These are phyloP conservation scores for Lithospermum erythrorhizon DNA, from an alignment of 257 asterid genomes.

Conservation along the genomic window DNA sequence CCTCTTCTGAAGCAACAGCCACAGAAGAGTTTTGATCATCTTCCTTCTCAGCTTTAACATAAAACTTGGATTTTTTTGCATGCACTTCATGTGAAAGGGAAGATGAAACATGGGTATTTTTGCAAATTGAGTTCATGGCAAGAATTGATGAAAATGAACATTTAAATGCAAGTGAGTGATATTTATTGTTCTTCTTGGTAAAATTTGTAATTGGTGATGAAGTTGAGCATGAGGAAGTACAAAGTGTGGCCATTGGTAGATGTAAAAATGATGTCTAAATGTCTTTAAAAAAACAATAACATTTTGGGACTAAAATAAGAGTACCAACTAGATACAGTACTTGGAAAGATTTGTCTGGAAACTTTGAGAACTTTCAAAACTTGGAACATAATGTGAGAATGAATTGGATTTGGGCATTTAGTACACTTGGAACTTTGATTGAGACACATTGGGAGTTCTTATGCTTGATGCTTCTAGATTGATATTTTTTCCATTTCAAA, in stretches of 20 bases:
- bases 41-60: slow-evolving; percentile 39
- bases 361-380: slow-evolving; percentile 38
- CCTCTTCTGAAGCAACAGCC: slow-evolving; percentile 43
- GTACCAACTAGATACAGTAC: not conserved
- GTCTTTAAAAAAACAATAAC: not conserved
- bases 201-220: slow-evolving; percentile 28
- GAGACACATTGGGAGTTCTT: not conserved
- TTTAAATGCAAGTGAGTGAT: slow-evolving; percentile 1
- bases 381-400: not conserved
- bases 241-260: slow-evolving; percentile 40
- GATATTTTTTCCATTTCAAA: too few relatives aligned
- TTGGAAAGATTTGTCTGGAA: slow-evolving; percentile 36
- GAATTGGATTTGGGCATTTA: not conserved
- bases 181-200: slow-evolving; percentile 12
- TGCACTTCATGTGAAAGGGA: slow-evolving; percentile 6
- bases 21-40: slow-evolving; percentile 35
- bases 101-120: slow-evolving; percentile 13
- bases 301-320: slow-evolving; percentile 2
- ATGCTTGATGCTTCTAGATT: too few relatives aligned
- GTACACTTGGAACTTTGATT: not conserved
- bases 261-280: not conserved
- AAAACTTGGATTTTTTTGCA: slow-evolving; percentile 35
- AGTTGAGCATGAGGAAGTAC: slow-evolving; percentile 20
- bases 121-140: slow-evolving; percentile 20
- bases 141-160: slow-evolving; percentile 11